These are phyloP conservation scores for Psilocybe azurescens DNA, from an alignment of 768 basidiomycete genomes.

Conservation along the genomic window DNA sequence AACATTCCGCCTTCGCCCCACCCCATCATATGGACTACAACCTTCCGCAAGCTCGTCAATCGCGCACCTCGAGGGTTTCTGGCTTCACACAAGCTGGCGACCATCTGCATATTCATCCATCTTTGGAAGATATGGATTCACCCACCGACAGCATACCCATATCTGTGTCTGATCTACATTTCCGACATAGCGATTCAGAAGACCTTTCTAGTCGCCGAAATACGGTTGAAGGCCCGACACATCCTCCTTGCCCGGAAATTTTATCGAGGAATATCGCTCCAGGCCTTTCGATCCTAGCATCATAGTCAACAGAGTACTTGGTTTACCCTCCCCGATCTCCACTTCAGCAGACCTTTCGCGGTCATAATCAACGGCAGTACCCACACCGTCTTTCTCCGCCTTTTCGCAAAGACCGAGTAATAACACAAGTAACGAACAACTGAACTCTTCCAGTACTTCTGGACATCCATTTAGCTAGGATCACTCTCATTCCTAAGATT, in stretches of 20 bases:
- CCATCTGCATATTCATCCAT: constrained; percentile 37
- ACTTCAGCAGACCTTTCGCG: constrained; percentile 20
- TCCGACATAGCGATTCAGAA: constrained; percentile 47
- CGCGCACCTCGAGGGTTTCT: constrained; percentile 14
- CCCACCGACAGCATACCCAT: constrained; percentile 63
- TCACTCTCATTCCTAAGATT: constrained; percentile 1
- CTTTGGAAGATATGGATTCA: constrained; percentile 42
- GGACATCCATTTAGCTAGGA: constrained; percentile 16
- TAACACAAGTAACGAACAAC: constrained; percentile 17
- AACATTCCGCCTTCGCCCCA: constrained; percentile 49
- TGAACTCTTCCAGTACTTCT: constrained; percentile 11
- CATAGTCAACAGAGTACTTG: constrained; percentile 33
- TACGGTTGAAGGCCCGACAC: constrained; percentile 15
- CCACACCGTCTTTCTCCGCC: constrained; percentile 8
- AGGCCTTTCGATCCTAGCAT: constrained; percentile 24
- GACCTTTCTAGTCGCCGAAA: constrained; percentile 33
- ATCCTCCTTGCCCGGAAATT: constrained; percentile 13
- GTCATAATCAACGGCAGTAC: constrained; percentile 17
- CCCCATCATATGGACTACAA: constrained; percentile 28
- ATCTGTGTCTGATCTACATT: constrained; percentile 59
- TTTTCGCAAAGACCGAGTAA: constrained; percentile 12
- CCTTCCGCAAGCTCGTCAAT: constrained; percentile 9
- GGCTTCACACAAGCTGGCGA: constrained; percentile 26
- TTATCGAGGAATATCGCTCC: constrained; percentile 16
- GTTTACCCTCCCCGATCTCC: constrained; percentile 26